Evolutionary conservation across 495 filamentous ascomycete species (phyloP).

Genomic region (Talaromyces wortmannii): DNA sequence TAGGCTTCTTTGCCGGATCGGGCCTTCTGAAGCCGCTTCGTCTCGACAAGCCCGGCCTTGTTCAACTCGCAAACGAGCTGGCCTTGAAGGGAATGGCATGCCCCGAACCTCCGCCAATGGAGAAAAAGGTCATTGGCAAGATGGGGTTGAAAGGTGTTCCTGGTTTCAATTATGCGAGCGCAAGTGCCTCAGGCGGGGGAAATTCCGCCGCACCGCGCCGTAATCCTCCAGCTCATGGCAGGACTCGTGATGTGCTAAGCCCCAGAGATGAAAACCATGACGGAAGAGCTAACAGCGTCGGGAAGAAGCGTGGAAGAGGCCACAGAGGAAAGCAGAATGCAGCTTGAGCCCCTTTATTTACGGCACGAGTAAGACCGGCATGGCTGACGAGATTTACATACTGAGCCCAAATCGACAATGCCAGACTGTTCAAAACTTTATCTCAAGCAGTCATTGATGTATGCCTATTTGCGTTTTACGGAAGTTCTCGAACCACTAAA

Average conservation of each 20-base stretch:
- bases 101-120: constrained; percentile 37
- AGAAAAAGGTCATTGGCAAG: constrained; percentile 39
- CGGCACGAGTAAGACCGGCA: too few relatives aligned
- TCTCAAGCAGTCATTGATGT: too few relatives aligned
- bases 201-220: constrained; percentile 7
- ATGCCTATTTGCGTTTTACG: too few relatives aligned
- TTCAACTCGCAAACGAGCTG: constrained; percentile 36
- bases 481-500: too few relatives aligned
- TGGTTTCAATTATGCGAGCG: constrained; percentile 31
- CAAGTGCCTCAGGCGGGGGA: constrained; percentile 9
- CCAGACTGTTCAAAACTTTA: too few relatives aligned
- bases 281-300: constrained; percentile 13
- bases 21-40: constrained; percentile 29
- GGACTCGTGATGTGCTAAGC: constrained; percentile 21
- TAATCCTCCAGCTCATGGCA: constrained; percentile 11
- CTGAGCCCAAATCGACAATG: too few relatives aligned
- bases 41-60: constrained; percentile 32
- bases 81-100: constrained; percentile 38
- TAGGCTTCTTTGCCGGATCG: constrained; percentile 42
- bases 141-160: constrained; percentile 44
- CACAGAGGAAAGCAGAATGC: constrained; percentile 7
- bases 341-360: neutral
- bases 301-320: constrained; percentile 17
- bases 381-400: too few relatives aligned
- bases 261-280: constrained; percentile 19